Percentiles rank a stretch among this genome's conserved stretches.
phyloP scores from a whole-genome alignment of 179 eudicot genomes.

The Actinidia chinensis region DNA sequence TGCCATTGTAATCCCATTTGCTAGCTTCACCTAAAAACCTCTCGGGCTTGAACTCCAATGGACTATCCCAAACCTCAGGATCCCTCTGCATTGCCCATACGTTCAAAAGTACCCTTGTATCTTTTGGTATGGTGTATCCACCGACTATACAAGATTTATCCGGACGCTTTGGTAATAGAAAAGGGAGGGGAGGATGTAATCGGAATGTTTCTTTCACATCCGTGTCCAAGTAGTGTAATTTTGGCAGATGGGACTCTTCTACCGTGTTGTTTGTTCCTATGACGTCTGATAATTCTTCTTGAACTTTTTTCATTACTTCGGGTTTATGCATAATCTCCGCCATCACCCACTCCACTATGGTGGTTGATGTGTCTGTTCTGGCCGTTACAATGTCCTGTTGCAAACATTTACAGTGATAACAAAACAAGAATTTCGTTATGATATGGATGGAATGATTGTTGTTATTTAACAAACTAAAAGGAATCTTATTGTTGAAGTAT shows the following conservation, averaged over 20 bases:
- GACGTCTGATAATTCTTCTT: constrained; percentile 27
- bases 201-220: constrained; percentile 27
- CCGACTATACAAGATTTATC: constrained; percentile 8
- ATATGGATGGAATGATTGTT: no score
- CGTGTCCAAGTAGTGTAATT: constrained; percentile 23
- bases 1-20: constrained; percentile 21
- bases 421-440: no score
- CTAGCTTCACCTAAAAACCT: constrained; percentile 6
- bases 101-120: constrained; percentile 14
- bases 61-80: constrained; percentile 20
- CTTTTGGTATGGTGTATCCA: constrained; percentile 25
- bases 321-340: constrained; percentile 35
- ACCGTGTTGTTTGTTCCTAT: constrained; percentile 28
- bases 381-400: constrained; percentile 34
- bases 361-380: constrained; percentile 33
- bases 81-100: constrained; percentile 21
- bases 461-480: no score
- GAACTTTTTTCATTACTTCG: constrained; percentile 19
- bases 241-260: constrained; percentile 24
- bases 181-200: constrained; percentile 19
- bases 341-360: constrained; percentile 37
- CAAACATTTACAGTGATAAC: neutral
- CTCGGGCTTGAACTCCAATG: constrained; percentile 21
- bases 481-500: no score
- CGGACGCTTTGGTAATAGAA: constrained; percentile 13